Conservation (phyloP, 768 basidiomycete species). For the Tremella mesenterica region DNA sequence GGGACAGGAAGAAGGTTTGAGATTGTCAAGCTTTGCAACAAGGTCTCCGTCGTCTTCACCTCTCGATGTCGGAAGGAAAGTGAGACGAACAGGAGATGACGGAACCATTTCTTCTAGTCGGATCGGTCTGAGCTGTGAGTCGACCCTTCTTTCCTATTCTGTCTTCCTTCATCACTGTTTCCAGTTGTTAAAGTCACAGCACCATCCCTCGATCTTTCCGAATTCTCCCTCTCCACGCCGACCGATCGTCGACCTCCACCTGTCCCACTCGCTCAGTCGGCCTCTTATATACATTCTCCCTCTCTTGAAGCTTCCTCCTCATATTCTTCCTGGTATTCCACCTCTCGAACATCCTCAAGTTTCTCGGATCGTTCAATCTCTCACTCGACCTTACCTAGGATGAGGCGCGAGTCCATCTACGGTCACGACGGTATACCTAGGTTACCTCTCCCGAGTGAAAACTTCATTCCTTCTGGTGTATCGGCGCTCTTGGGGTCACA, state of each 20-base stretch:
- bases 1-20: no score
- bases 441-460: not conserved
- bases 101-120: not conserved
- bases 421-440: not conserved
- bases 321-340: not conserved
- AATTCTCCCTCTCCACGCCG: not conserved
- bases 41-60: no score
- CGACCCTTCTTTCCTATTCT: not conserved
- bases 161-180: no score
- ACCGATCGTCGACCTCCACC: not conserved
- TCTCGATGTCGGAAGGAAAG: not conserved
- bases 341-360: not conserved
- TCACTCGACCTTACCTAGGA: not conserved
- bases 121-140: not conserved
- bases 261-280: not conserved
- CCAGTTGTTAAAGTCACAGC: not conserved
- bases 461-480: not conserved
- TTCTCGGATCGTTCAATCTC: not conserved
- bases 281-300: not conserved
- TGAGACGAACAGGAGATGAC: not conserved
- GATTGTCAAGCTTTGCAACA: no score
- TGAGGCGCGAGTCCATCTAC: not conserved
- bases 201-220: not conserved
- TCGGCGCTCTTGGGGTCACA: not conserved
- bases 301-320: not conserved